A percentile compares a stretch with the other conserved stretches of the same genome.
phyloP scores from a whole-genome alignment of 2,329 filamentous ascomycete genomes.

The Aspergillus sp. region DNA sequence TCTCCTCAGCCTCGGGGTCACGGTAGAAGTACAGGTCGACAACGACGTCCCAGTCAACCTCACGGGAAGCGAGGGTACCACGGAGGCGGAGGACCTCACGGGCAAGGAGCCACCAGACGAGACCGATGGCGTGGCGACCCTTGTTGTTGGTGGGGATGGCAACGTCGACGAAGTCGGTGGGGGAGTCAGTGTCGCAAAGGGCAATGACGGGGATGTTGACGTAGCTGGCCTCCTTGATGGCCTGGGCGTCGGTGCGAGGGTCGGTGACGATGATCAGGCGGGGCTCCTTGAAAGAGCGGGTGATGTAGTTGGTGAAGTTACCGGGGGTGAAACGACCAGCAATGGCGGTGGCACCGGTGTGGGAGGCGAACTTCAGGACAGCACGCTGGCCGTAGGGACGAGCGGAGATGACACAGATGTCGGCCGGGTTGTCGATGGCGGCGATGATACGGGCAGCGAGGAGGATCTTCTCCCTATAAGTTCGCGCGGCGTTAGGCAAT shows the following conservation, averaged over 20 bases:
- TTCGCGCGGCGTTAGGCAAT: constrained; percentile 25
- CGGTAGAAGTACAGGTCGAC: constrained; percentile 99
- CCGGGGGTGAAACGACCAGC: constrained; percentile 99
- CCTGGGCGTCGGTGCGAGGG: constrained; percentile 98
- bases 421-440: constrained; percentile 98
- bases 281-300: constrained; percentile 99
- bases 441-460: constrained; percentile 98
- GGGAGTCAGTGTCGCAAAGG: constrained; percentile 98
- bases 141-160: constrained; percentile 99
- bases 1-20: constrained; percentile 98
- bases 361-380: constrained; percentile 98
- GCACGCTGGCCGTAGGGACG: constrained; percentile 99
- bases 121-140: constrained; percentile 97
- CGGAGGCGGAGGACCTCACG: constrained; percentile 99
- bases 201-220: constrained; percentile 99
- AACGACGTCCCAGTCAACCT: constrained; percentile 98
- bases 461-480: constrained; percentile 94
- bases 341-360: constrained; percentile 97
- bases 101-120: constrained; percentile 99
- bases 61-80: constrained; percentile 92
- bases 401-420: constrained; percentile 98
- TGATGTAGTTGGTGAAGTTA: constrained; percentile 99
- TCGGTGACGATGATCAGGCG: constrained; percentile 99
- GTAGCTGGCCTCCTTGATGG: constrained; percentile 99
- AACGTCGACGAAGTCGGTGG: constrained; percentile 99